Evolutionary conservation across 2,329 filamentous ascomycete species (phyloP), one percentile per base, ranked within the genome.

Genomic region (Xylariomycetidae sp.): DNA sequence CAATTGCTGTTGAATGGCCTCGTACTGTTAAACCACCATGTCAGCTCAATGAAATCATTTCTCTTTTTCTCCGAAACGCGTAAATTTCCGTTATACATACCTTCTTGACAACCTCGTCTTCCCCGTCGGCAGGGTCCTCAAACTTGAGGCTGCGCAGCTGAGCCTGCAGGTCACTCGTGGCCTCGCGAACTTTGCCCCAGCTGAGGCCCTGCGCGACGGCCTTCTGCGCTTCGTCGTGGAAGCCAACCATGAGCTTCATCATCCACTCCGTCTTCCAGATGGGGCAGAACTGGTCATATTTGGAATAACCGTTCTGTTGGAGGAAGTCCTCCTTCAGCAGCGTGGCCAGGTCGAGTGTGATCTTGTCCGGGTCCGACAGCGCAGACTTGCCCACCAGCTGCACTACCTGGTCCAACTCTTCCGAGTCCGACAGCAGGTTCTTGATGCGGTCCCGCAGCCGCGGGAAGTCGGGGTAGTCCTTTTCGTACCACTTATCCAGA

Each of bases 241-340:
- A 98, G 38, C 83, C 86, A 73, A 98, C 86, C 81, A 98, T 97
- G 45, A 88, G 84, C 77, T 94, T 96, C 92, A 98, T 98, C 92
- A 98, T 97, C 83, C 92, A 98, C 63, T 94, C 85, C 0, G 92
- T 98, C 82, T 98, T 98, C 92, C 92, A 98, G 56, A 98, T 77
- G 31, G 92, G 92, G 59, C 92, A 98, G 80, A 94, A 98, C 69
- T 97, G 89, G 59, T 98, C 92, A 61, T 98, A 97, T 65, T 97
- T 88, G 49, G 85, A 92, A 78, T 98, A 98, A 44, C 92, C 92
- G 69, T 98, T 98, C 64, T 98, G 92, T 67, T 98, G 92, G 59
- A 98, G 62, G 70, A 98, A 98, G 62, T 98, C 92, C 58, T 98
- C 92, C 78, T 98, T 98, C 65, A 98, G 70, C 50, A 98, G 70